Conservation (phyloP, 1,139 yeast species). For the Candida albicans region DNA sequence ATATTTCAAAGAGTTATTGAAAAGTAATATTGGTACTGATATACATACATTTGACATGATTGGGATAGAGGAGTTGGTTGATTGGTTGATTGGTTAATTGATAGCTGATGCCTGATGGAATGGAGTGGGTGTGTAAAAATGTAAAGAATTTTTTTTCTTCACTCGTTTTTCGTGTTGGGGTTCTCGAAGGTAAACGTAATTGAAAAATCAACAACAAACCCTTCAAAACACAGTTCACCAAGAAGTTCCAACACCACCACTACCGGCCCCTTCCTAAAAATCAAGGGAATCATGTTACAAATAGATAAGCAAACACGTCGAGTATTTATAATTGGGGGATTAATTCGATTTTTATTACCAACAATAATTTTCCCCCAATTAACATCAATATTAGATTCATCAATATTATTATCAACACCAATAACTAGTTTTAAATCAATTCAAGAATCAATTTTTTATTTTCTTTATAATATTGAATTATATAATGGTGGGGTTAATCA, state of each 20-base stretch:
- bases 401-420: slow-evolving; percentile 80
- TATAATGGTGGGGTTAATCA: slow-evolving; percentile 87
- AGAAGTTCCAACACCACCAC: too few relatives aligned
- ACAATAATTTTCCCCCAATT: slow-evolving; percentile 30
- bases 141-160: too few relatives aligned
- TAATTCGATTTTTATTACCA: slow-evolving; percentile 34
- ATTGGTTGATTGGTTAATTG: neutral
- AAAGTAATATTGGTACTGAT: neutral
- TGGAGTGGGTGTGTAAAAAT: neutral
- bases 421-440: slow-evolving; percentile 65
- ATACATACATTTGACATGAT: slow-evolving; percentile 12
- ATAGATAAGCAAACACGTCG: slow-evolving; percentile 24
- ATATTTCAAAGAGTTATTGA: neutral
- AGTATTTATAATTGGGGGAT: slow-evolving; percentile 31
- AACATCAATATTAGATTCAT: slow-evolving; percentile 29
- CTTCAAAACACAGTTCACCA: too few relatives aligned
- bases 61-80: too few relatives aligned
- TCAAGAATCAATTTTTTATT: slow-evolving; percentile 76
- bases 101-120: neutral
- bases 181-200: too few relatives aligned
- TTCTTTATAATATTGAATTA: slow-evolving; percentile 59
- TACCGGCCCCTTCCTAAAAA: too few relatives aligned
- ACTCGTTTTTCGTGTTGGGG: neutral
- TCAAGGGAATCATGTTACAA: neutral
- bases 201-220: neutral